These are phyloP conservation scores for Eruca vesicaria DNA, from an alignment of 441 rosid species.

Conservation along the genomic window DNA sequence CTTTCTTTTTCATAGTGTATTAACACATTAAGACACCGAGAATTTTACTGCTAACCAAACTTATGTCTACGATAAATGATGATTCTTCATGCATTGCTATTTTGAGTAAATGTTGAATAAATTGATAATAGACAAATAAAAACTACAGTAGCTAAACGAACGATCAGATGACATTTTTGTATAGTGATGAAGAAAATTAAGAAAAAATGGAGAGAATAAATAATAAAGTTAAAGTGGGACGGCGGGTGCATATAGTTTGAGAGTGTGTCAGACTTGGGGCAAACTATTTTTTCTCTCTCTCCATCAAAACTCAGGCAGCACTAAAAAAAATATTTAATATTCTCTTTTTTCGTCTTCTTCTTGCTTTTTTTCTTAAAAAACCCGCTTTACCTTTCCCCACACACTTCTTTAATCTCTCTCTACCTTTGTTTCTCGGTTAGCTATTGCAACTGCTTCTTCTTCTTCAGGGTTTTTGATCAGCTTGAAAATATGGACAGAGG, in stretches of 20 bases:
- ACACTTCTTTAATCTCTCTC: neutral
- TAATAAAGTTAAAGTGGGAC: conserved; percentile 29
- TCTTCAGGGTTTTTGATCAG: conserved; percentile 24
- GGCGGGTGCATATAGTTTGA: conserved; percentile 22
- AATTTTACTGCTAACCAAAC: neutral
- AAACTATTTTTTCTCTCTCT: conserved; percentile 4
- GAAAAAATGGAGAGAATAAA: neutral
- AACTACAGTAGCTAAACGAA: neutral
- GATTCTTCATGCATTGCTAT: neutral
- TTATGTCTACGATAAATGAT: neutral
- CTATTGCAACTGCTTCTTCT: neutral
- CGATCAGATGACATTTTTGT: neutral
- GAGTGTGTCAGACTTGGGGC: conserved; percentile 17
- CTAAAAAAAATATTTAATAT: neutral
- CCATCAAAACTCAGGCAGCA: conserved; percentile 1
- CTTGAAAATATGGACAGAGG: conserved; percentile 62
- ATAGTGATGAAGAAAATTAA: neutral
- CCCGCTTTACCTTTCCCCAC: conserved; percentile 28
- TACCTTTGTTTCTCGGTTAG: neutral
- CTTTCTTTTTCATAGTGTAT: neutral
- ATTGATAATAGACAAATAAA: neutral
- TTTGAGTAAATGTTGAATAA: neutral
- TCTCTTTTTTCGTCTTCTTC: conserved; percentile 31
- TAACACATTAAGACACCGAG: neutral
- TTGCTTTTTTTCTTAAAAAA: neutral